Percentiles rank a stretch among this genome's conserved stretches.
Evolutionary conservation across 2,329 filamentous ascomycete species (phyloP).

Genomic region (Fusarium pseudocircinatum): DNA sequence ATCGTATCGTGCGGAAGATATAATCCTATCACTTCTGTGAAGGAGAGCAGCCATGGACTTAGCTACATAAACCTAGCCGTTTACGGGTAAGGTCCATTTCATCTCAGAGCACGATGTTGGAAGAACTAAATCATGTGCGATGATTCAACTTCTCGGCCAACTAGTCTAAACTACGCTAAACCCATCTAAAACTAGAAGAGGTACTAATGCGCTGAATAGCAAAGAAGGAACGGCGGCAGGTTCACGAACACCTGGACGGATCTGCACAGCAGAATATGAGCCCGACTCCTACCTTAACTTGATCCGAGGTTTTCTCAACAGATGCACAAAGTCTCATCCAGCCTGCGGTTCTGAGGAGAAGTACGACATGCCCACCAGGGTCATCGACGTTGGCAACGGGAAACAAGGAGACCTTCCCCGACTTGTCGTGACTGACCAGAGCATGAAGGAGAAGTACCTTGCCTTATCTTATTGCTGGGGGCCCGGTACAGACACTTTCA

Average conservation of each 20-base stretch:
- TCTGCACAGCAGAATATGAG: background rate
- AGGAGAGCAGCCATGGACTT: background rate
- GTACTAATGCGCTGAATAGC: background rate
- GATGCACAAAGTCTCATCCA: background rate
- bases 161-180: background rate
- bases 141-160: background rate
- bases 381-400: background rate
- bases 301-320: background rate
- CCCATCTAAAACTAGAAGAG: background rate
- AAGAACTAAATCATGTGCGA: background rate
- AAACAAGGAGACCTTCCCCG: background rate
- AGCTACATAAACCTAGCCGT: background rate
- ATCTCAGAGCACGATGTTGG: accelerated
- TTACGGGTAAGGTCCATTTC: background rate
- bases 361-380: constrained; percentile 1
- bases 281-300: background rate
- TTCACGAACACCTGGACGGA: background rate
- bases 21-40: background rate
- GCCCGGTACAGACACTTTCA: constrained; percentile 7
- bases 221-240: background rate
- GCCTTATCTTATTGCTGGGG: constrained; percentile 17
- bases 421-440: background rate
- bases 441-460: background rate
- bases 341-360: background rate
- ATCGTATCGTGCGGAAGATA: background rate